Evolutionary conservation across 345 rosid genomes (phyloP).

Genomic region (Heritiera fomes): DNA sequence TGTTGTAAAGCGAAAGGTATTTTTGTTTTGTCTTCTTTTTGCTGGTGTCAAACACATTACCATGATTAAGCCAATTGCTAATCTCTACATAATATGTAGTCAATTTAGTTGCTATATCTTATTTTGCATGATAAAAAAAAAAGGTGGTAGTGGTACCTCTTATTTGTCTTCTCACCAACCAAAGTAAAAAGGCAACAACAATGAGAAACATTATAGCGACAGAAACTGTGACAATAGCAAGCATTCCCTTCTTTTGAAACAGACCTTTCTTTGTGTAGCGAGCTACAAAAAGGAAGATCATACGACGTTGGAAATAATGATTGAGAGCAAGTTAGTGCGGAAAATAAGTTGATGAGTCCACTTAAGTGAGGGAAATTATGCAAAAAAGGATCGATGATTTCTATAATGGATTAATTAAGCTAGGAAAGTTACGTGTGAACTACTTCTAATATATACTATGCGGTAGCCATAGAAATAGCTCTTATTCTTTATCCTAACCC

Average conservation of each 20-base stretch:
- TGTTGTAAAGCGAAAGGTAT: constrained; percentile 13
- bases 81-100: neutral
- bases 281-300: constrained; percentile 24
- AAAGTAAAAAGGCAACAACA: constrained; percentile 8
- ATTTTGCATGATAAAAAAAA: neutral
- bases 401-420: too few relatives aligned
- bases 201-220: constrained; percentile 22
- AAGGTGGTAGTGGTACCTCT: constrained; percentile 27
- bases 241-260: constrained; percentile 30
- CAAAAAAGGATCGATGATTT: too few relatives aligned
- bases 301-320: neutral
- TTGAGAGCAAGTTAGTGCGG: too few relatives aligned
- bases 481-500: too few relatives aligned
- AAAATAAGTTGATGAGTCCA: too few relatives aligned
- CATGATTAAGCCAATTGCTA: neutral
- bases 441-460: too few relatives aligned
- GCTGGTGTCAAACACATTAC: constrained; percentile 21
- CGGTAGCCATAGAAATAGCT: too few relatives aligned
- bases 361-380: too few relatives aligned
- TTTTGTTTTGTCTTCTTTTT: constrained; percentile 22
- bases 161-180: constrained; percentile 34
- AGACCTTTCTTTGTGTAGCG: constrained; percentile 29
- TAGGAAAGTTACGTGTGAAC: too few relatives aligned
- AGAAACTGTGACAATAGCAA: constrained; percentile 26
- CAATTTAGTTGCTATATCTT: neutral